Base-by-base conservation (phyloP, 108 stramenopile species). In the Craspedostauros australis region DNA sequence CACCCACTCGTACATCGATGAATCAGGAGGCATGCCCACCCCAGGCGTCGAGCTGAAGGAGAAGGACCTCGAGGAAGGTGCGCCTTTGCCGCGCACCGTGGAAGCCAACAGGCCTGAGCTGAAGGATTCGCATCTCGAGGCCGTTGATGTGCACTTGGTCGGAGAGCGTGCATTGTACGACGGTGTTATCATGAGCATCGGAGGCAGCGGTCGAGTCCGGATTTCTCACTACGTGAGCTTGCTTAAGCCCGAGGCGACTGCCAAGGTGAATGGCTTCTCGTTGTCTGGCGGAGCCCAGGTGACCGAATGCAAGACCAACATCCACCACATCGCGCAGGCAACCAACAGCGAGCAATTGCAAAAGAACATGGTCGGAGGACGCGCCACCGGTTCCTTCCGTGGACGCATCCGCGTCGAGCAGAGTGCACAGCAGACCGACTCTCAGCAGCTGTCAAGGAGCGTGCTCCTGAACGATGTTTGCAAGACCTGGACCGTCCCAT, bases 371-470 rank as follows among this genome's bases (percentile, higher is more conserved):
- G 77, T 94, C 3, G 90, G 92, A 29, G 92, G 92, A 43, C 62
- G 84, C 22, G 79, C 90, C 8, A 83, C 82, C 9, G 80, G 81
- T 27, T 50, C 88, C 19, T 97, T 95, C 74, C 88, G 91, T 16
- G 96, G 96, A 20, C 79, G 96, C 19, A 93, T 97, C 50, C 86
- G 91, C 23, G 93, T 97, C 6, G 93, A 94, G 57, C 88, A 89
- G 56, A 83, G 75, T 40, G 94, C 94, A 14, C 91, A 97, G 60
- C 86, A 92, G 62, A 94, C 93, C 22, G 80, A 93, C 51, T 86
- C 90, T 32, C 45, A 93, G 38, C 96, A 97, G 73, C 66, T 95
- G 31, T 87, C 88, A 20, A 73, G 92, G 21, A 84, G 88, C 7
- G 81, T 97, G 18, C 60, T 95, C 21, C 57, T 97, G 68, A 82